Evolutionary conservation across 495 filamentous ascomycete genomes (phyloP), one percentile per base, ranked within the genome.

Genomic region (Xylaria scruposa): DNA sequence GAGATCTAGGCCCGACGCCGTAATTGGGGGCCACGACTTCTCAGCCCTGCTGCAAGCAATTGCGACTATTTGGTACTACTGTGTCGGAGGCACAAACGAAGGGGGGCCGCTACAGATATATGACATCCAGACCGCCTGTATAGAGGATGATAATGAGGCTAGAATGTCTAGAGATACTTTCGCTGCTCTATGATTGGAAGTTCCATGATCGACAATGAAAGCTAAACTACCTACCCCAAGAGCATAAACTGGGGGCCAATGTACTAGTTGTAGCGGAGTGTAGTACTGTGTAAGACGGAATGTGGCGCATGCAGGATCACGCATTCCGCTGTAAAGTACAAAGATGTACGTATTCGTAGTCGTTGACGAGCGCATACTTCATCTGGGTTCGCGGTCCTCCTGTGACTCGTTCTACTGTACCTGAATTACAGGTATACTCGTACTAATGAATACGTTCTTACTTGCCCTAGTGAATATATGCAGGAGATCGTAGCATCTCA

Each of bases 1-100:
- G 26, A 40, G 31, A 38, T 47, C 63, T 29, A 29, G 21, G 12
- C 65, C 64, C 47, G 17, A 44, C 63, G 46, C 21, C 46, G 46
- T 29, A 53, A 67, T 19, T 46, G 44, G 63, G 62, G 31, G 58
- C 31, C 5, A 60, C 63, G 21, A 38, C 63, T 33, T 36, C 47
- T 67, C 65, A 67, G 65, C 65, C 65, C 49, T 67, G 65, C 65
- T 67, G 65, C 36, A 56, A 38, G 36, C 36, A 38, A 38, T 44
- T 67, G n/a, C 64, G 46, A 53, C 64, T 31, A 5, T 17, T 17
- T 5, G 44, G 26, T 40, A 17, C 5, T 19, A 47, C 15, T 3
- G 31, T 36, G 31, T n/a, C 29, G 5, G 42, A 29, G 38, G 40
- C 24, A 64, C 12, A 33, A 15, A 62, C 60, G 60, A 56, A 62